Conservation (phyloP, 768 basidiomycete species). For the Wakefieldia striispora region DNA sequence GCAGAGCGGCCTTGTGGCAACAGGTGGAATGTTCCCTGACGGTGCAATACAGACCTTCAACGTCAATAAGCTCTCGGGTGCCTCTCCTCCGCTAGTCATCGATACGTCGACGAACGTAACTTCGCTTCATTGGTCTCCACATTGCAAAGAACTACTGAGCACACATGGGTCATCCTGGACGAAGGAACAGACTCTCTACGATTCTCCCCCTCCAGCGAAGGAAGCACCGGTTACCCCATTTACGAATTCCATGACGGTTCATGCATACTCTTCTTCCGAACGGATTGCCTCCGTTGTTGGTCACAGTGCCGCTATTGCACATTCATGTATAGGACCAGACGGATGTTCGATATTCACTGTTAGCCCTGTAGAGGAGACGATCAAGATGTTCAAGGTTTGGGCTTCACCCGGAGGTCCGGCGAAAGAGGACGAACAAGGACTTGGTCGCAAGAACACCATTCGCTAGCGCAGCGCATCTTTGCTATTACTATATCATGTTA, state of each 20-base stretch:
- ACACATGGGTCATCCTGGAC: slow-evolving; percentile 56
- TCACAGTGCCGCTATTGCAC: slow-evolving; percentile 53
- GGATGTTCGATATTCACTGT: slow-evolving; percentile 64
- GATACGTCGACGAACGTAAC: slow-evolving; percentile 50
- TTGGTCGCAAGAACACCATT: slow-evolving; percentile 24
- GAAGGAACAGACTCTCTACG: slow-evolving; percentile 17
- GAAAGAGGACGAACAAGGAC: slow-evolving; percentile 20
- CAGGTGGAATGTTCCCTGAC: slow-evolving; percentile 64
- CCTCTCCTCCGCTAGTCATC: slow-evolving; percentile 47
- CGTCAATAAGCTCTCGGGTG: slow-evolving; percentile 38
- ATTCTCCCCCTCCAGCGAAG: slow-evolving; percentile 18
- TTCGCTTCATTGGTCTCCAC: slow-evolving; percentile 66
- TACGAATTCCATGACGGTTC: slow-evolving; percentile 47
- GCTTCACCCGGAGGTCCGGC: slow-evolving; percentile 19
- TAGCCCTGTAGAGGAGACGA: slow-evolving; percentile 61
- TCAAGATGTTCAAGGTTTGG: slow-evolving; percentile 78
- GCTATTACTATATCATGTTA: slow-evolving; percentile 1
- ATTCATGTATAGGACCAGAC: slow-evolving; percentile 62
- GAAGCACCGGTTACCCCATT: slow-evolving; percentile 25
- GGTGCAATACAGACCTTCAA: slow-evolving; percentile 56
- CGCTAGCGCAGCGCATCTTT: slow-evolving; percentile 15
- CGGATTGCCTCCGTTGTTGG: slow-evolving; percentile 54
- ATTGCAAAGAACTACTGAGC: slow-evolving; percentile 82
- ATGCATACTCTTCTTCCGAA: slow-evolving; percentile 51
- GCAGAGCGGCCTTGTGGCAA: slow-evolving; percentile 64